Evolutionary conservation across 225 moss, liverwort and hornwort species (phyloP).

Genomic region (Polytrichum formosum): DNA sequence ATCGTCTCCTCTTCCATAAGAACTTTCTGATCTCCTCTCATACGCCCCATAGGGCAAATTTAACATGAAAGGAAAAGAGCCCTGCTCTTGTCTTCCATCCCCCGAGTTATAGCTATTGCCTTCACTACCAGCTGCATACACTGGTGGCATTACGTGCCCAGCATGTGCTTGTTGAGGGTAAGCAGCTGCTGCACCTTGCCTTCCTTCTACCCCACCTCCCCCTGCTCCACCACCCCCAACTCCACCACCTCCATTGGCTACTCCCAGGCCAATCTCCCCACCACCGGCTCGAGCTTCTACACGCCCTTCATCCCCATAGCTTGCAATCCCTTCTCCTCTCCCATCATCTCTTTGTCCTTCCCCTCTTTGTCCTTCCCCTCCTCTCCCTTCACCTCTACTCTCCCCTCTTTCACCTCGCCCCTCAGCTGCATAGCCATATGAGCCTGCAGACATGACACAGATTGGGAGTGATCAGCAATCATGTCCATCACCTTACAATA

Average conservation of each 20-base stretch:
- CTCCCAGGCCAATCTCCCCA: conserved; percentile 41
- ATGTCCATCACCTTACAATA: no score
- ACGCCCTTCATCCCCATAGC: conserved; percentile 35
- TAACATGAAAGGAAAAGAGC: conserved; percentile 59
- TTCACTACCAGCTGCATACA: conserved; percentile 53
- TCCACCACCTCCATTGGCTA: conserved; percentile 25
- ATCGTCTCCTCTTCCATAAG: conserved; percentile 70
- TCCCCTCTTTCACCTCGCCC: conserved; percentile 30
- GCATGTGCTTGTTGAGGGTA: conserved; percentile 26
- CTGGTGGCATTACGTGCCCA: conserved; percentile 26
- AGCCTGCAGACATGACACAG: conserved; percentile 27
- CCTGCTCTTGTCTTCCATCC: conserved; percentile 60
- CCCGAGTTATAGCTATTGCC: conserved; percentile 55
- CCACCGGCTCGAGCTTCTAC: conserved; percentile 31
- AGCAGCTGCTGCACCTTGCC: conserved; percentile 15
- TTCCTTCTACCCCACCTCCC: conserved; percentile 29
- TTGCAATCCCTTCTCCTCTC: conserved; percentile 31
- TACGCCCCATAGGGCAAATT: conserved; percentile 37
- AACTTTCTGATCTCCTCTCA: conserved; percentile 50
- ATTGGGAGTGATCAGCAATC: no score
- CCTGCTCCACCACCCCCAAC: conserved; percentile 23
- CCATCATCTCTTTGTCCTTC: conserved; percentile 16
- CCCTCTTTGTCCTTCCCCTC: conserved; percentile 31
- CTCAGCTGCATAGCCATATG: conserved; percentile 25
- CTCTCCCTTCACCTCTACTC: conserved; percentile 37